Evolutionary conservation across 2,329 filamentous ascomycete genomes (phyloP), one percentile per base, ranked within the genome.

Genomic region (Sarocladium strictum): DNA sequence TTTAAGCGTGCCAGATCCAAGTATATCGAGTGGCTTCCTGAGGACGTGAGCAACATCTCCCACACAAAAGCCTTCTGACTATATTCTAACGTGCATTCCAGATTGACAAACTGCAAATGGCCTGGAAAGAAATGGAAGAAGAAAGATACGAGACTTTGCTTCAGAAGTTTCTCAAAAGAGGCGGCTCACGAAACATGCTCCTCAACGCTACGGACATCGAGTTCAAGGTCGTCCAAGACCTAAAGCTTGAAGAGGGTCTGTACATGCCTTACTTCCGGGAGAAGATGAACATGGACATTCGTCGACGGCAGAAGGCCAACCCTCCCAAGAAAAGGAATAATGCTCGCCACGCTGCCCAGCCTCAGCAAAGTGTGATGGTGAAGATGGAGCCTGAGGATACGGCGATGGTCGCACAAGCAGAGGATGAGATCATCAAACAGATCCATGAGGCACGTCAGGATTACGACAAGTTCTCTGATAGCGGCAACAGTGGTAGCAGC

Each of bases 151-250:
- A 72, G 19, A 63, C 63, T 7, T 65, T 80, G 3, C 65, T 73
- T 10, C 67, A 72, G 0, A 65, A 67, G 19, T 78, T 81, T 64
- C 71, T 72, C 57, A 76, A 80, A 53, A 66, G 73, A 26, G 77
- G 77, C 2, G 79, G 79, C 43, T 77, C 76, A 17, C 63, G 64
- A 41, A 73, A 74, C 53, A 73, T 75, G 57, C 72, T 76, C 32
- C 76, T 79, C 67, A 80, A 75, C 57, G 65, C 72, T 3, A 69
- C 68, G 27, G 76, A 80, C 56, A 69, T 82, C 37, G 74, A 79
- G 57, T 70, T 74, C 60, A 75, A 76, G 59, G 67, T 81, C 2
- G 73, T 79, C 54, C 67, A 65, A 57, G 73, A 78, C 54, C 63
- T 71, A 32, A 69, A 66, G 45, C 62, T 70, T 15, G 69, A 72